Base-by-base conservation (phyloP, 345 rosid genomes). In the Lepidium africanum region DNA sequence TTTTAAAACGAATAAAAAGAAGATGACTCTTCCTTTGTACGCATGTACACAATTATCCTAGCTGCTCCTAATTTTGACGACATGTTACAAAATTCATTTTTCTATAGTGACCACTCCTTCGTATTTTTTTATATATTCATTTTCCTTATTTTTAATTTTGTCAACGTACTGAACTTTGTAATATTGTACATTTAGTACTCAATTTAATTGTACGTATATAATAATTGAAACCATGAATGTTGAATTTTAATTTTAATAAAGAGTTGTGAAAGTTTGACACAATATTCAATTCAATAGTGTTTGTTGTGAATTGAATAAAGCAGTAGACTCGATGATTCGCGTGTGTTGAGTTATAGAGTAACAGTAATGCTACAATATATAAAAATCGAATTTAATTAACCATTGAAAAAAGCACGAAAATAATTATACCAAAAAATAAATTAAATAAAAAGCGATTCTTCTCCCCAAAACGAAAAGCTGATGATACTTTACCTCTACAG, bases 401-500 rank as follows among this genome's bases (percentile, higher is more conserved):
- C 53, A 72, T 46, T 63, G 51, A 16, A 27, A 55, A 58, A 55
- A 58, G 21, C 33, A 73, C 19, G 43, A 65, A 72, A 59, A 66
- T 30, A 30, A 30, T 30, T 30, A 30, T 30, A 30, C 6, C 1
- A 25, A 30, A 30, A 30, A 30, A 5, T 30, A 30, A 30, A 30
- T 0, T 30, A 38, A 15, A 54, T 42, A 12, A 23, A 7, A 42
- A 52, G 43, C 41, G 16, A 60, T 61, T 74, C 21, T 54, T 36
- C 60, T 43, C 17, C 63, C 50, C 40, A 23, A 47, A 48, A 59
- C 64, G 23, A 75, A 75, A 75, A 68, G 78, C 65, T 69, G 78
- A 55, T 62, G 65, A 75, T 75, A 75, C 78, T 69, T 75, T 75
- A 25, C 78, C 78, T 75, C 74, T 54, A 75, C 70, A 68, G 70